Base-by-base conservation (phyloP, 768 basidiomycete species). In the Pholiota microspora region DNA sequence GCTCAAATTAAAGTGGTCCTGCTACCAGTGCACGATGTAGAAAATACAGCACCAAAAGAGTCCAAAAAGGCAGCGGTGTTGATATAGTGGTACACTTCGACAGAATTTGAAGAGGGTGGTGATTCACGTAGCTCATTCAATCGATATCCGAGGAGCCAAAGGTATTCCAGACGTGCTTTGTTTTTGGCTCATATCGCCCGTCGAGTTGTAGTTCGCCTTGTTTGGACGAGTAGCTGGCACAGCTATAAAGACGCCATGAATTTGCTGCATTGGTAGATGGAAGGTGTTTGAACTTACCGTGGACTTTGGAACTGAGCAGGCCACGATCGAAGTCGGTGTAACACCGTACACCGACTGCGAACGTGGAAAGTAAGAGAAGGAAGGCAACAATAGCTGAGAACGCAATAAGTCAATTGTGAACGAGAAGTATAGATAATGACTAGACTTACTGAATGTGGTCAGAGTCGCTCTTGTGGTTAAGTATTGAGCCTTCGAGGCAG, bases 321-420 rank as follows among this genome's bases (percentile, higher is more conserved):
- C 92, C 92, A 66, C 82, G 82, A 69, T 89, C 86, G 63, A 94
- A 94, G 73, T 93, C 91, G 25, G 77, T 66, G 74, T 89, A 89
- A 67, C 92, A 94, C 49, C 85, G 83, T 18, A 92, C 65, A 18
- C 92, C 92, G 24, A 93, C 79, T 10, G 73, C 78, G 63, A 94
- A 91, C 9, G 89, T 89, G n/a, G 75, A 67, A 53, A 91, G 78
- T 25, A 93, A 69, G 40, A 93, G 75, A 13, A 93, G 50, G 71
- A 93, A 90, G 0, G 91, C 83, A 49, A 86, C 77, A 57, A 92
- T 80, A 21, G 88, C 92, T 94, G 58, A 25, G 29, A 36, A 49
- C 16, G 18, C 47, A 5, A 16, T 52, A 9, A 47, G 34, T 29
- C 45, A 34, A 27, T 21, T 34, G 24, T 8, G 24, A 16, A 31